These are phyloP conservation scores for Stachybotrys elegans DNA, from an alignment of 2,329 filamentous ascomycete genomes.

Conservation along the genomic window DNA sequence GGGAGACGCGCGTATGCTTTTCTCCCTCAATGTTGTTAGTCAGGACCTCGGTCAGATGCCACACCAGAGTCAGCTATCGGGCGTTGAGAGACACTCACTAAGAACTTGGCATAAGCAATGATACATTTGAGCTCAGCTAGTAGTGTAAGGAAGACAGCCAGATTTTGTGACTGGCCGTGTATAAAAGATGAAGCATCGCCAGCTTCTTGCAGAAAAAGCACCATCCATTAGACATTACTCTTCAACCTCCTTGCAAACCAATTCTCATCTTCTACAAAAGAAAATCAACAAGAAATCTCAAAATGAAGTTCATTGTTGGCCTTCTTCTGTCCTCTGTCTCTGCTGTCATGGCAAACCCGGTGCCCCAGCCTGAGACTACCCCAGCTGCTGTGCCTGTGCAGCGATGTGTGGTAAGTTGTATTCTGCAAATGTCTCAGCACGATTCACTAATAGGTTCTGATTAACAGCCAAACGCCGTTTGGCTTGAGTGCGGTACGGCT, in stretches of 20 bases:
- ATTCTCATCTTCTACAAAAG: not conserved
- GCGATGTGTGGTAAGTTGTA: conserved; percentile 1
- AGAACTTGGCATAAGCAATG: conserved; percentile 1
- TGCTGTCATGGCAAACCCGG: not conserved
- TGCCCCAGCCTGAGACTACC: not conserved
- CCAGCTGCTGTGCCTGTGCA: not conserved
- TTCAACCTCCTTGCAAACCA: not conserved
- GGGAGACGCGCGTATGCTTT: not conserved
- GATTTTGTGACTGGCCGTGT: not conserved
- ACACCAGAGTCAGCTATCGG: not conserved
- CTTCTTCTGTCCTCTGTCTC: not conserved
- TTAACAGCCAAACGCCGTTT: not conserved
- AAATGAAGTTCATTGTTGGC: not conserved
- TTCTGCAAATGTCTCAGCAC: too few relatives aligned
- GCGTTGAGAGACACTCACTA: not conserved
- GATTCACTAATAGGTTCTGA: not conserved
- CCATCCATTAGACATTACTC: not conserved
- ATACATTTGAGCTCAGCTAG: not conserved
- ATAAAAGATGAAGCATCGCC: not conserved
- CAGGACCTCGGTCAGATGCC: not conserved
- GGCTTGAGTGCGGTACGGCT: conserved; percentile 2
- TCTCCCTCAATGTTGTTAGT: not conserved
- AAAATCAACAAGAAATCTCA: not conserved
- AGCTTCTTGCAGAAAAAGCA: not conserved
- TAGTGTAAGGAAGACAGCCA: not conserved